Evolutionary conservation across 1,139 yeast species (phyloP).

Genomic region (Blastobotrys malaysiensis): DNA sequence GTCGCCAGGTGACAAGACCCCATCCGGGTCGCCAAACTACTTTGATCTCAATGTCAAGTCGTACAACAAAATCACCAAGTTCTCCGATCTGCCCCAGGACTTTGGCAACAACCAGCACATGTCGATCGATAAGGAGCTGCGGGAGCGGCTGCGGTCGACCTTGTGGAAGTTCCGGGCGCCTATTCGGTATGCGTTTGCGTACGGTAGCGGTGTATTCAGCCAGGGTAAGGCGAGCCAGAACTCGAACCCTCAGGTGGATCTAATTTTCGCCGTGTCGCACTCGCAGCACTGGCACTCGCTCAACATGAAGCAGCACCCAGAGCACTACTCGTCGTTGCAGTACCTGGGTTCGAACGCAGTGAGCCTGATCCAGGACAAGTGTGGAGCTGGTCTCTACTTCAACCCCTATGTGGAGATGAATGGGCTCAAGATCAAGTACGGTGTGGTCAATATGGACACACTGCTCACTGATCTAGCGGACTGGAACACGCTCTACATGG

Average conservation of each 20-base stretch:
- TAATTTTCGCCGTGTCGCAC: slow-evolving; percentile 78
- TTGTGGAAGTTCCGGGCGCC: slow-evolving; percentile 62
- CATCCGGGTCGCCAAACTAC: slow-evolving; percentile 9
- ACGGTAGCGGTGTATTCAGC: slow-evolving; percentile 90
- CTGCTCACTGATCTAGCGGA: slow-evolving; percentile 63
- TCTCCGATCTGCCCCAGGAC: slow-evolving; percentile 46
- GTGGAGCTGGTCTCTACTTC: slow-evolving; percentile 92
- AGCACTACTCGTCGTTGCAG: slow-evolving; percentile 70
- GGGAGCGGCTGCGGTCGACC: slow-evolving; percentile 46
- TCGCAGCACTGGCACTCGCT: slow-evolving; percentile 68
- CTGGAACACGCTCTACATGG: slow-evolving; percentile 82
- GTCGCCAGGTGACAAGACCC: not conserved
- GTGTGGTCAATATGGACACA: slow-evolving; percentile 63
- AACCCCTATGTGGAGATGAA: slow-evolving; percentile 77
- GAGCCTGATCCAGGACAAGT: slow-evolving; percentile 49
- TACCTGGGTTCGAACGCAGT: slow-evolving; percentile 57
- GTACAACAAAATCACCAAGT: slow-evolving; percentile 31
- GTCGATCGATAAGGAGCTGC: slow-evolving; percentile 41
- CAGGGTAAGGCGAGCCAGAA: slow-evolving; percentile 48
- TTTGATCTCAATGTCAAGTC: slow-evolving; percentile 24
- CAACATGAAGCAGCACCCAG: slow-evolving; percentile 59
- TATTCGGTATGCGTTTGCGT: slow-evolving; percentile 74
- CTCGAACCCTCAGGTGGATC: slow-evolving; percentile 63
- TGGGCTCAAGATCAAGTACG: slow-evolving; percentile 72
- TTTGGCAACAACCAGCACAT: slow-evolving; percentile 58